phyloP scores from a whole-genome alignment of 2,329 filamentous ascomycete genomes.

The Lizonia empirigonia region DNA sequence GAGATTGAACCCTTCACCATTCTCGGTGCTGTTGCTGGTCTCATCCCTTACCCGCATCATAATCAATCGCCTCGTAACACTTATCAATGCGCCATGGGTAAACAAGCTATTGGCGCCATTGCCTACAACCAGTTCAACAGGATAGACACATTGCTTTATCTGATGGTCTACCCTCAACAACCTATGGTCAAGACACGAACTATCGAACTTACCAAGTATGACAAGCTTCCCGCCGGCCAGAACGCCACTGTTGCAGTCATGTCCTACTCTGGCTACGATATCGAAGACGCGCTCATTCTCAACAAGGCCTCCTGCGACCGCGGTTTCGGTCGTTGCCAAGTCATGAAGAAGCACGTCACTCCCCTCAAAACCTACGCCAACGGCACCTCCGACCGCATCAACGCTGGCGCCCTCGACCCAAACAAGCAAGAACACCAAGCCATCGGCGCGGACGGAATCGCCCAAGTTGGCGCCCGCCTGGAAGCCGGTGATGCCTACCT shows the following conservation, averaged over 20 bases:
- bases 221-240: conserved; percentile 94
- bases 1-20: conserved; percentile 99
- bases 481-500: conserved; percentile 83
- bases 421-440: conserved; percentile 67
- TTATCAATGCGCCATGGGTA: conserved; percentile 99
- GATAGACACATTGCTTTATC: conserved; percentile 94
- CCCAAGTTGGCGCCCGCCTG: conserved; percentile 81
- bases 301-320: conserved; percentile 96
- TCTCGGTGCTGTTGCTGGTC: conserved; percentile 88
- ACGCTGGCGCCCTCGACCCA: conserved; percentile 43
- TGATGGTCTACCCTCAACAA: conserved; percentile 96
- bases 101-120: conserved; percentile 98
- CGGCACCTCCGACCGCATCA: conserved; percentile 66
- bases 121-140: conserved; percentile 97
- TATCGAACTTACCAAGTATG: conserved; percentile 95
- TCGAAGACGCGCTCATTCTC: conserved; percentile 94
- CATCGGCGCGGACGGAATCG: conserved; percentile 85
- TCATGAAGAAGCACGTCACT: conserved; percentile 92
- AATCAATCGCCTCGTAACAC: conserved; percentile 99
- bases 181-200: conserved; percentile 98
- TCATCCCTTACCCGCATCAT: conserved; percentile 98
- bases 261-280: conserved; percentile 99
- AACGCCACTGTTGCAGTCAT: conserved; percentile 98
- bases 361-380: conserved; percentile 90
- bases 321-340: conserved; percentile 94